Evolutionary conservation across 331 rosid genomes (phyloP), one percentile per base, ranked within the genome.

Genomic region (Quercus tomentella): DNA sequence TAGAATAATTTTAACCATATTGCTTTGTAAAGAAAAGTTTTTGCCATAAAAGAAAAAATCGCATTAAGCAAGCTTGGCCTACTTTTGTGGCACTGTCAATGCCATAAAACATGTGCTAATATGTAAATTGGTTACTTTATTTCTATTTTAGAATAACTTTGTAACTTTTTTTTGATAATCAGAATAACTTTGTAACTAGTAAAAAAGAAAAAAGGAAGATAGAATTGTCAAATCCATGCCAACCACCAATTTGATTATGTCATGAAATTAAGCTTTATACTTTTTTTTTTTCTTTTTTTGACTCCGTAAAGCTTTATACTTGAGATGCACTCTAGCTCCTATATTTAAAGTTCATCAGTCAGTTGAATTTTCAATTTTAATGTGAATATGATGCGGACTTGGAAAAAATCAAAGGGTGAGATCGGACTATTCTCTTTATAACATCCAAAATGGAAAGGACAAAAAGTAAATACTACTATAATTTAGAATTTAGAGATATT

Each of bases 141-240:
- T 63, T 15, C 7, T 28, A 14, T 3, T 49, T 49, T 11, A 49
- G 17, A 49, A 49, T 49, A 49, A 49, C 18, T 60, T 60, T 60
- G 31, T 28, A 25, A 26, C 70, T 28, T 22, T 22, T 41, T 41
- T 41, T 41, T 41, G 12, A 41, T 41, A 41, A 41, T 41, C 45
- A 49, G 17, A 49, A 49, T 12, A 49, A 49, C 5, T 60, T 60
- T 60, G 31, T 28, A 25, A 26, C 70, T 15, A 15, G 41, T 70
- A 69, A 41, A 30, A 52, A 26, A 63, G 2, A 18, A 49, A 49
- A 43, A 2, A 23, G 28, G n/a, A 9, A 20, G 16, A 9, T 14
- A 16, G 31, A 63, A 54, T 54, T 31, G 74, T 77, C 74, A 67
- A 77, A 67, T 77, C 67, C 35, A 22, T 54, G 67, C 80, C 80